Conservation (phyloP, 495 filamentous ascomycete genomes). For the Neurospora sp. region DNA sequence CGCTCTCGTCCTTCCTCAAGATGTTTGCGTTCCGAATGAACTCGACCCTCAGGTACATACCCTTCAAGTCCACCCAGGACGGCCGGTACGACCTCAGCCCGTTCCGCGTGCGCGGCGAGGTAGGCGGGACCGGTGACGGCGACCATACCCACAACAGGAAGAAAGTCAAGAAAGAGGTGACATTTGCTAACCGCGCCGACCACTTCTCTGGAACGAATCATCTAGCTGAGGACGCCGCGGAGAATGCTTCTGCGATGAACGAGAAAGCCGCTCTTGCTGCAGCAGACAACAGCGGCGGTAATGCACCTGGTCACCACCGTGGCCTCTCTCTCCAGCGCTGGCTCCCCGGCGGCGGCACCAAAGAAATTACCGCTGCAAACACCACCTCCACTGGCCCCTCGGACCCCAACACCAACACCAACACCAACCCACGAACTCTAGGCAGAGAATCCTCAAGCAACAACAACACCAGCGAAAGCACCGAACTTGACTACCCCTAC, state of each 20-base stretch:
- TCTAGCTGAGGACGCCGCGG: conserved; percentile 22
- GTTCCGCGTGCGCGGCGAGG: conserved; percentile 60
- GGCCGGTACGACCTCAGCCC: conserved; percentile 72
- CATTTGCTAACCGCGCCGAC: conserved; percentile 38
- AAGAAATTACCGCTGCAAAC: conserved; percentile 10
- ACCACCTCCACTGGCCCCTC: conserved; percentile 44
- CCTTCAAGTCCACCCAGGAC: conserved; percentile 57
- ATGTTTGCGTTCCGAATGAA: conserved; percentile 88
- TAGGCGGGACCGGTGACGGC: conserved; percentile 16
- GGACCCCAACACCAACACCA: conserved; percentile 6
- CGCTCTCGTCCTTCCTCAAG: conserved; percentile 76
- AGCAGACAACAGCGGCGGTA: neutral
- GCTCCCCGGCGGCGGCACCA: conserved; percentile 31
- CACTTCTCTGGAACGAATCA: neutral
- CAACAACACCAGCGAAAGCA: conserved; percentile 9
- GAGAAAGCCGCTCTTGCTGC: conserved; percentile 20
- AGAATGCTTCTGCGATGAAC: conserved; percentile 25
- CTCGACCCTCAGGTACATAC: conserved; percentile 69
- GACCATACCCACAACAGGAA: conserved; percentile 39
- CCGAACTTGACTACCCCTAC: conserved; percentile 2
- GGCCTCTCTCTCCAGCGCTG: conserved; percentile 42
- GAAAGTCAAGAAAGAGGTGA: conserved; percentile 49
- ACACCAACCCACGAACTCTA: conserved; percentile 1
- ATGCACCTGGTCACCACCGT: conserved; percentile 5
- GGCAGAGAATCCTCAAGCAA: neutral